These are phyloP conservation scores for Acorus calamus DNA, from an alignment of 106 monocot species.

Conservation along the genomic window DNA sequence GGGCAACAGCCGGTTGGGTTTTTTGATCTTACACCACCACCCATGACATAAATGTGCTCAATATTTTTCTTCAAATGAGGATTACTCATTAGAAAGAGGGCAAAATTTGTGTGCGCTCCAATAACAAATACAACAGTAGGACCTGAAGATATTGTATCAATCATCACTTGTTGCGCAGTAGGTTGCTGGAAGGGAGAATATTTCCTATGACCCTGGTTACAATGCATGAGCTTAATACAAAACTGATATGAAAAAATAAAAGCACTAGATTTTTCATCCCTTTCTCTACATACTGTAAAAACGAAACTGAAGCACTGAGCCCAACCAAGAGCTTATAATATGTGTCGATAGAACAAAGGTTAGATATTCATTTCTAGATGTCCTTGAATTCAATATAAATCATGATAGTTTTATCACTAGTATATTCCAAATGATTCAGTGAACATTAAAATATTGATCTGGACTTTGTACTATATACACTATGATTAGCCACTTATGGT, in stretches of 20 bases:
- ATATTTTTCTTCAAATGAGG: slow-evolving; percentile 74
- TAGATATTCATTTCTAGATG: no score
- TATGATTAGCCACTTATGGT: no score
- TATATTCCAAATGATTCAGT: no score
- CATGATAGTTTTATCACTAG: no score
- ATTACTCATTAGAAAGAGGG: slow-evolving; percentile 73
- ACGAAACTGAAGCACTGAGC: no score
- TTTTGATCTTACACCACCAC: slow-evolving; percentile 67
- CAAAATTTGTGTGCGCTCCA: slow-evolving; percentile 76
- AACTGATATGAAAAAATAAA: background rate
- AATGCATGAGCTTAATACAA: background rate
- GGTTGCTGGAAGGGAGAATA: slow-evolving; percentile 62
- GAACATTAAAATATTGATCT: no score
- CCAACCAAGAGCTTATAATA: no score
- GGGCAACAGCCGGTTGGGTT: slow-evolving; percentile 83
- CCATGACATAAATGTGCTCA: slow-evolving; percentile 84
- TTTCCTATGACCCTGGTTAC: slow-evolving; percentile 52
- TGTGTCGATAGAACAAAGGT: no score
- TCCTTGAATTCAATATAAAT: no score
- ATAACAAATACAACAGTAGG: slow-evolving; percentile 56
- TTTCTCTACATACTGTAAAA: no score
- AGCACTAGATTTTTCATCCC: background rate
- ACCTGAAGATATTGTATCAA: slow-evolving; percentile 59
- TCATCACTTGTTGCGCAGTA: slow-evolving; percentile 74
- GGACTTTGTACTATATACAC: no score